Percentiles rank a stretch among this genome's conserved stretches.
phyloP scores from a whole-genome alignment of 352 stramenopile species.

The Pythium phragmitis region DNA sequence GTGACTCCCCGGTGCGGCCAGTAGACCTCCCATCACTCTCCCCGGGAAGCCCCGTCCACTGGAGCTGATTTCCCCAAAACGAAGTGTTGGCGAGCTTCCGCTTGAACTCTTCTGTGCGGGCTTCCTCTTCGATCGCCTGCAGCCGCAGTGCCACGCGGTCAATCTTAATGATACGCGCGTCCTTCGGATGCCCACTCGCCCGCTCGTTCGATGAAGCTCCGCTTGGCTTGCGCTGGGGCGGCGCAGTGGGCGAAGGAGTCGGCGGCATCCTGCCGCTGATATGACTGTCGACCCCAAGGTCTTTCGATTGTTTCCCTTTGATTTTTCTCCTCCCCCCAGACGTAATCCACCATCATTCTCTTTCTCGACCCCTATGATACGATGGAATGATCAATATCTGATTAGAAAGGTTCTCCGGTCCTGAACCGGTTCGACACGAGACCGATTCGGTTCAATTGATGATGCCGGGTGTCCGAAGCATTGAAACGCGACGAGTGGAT shows the following conservation, averaged over 20 bases:
- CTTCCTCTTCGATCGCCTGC: constrained; percentile 19
- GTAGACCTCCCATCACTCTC: not conserved
- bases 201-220: not conserved
- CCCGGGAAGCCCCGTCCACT: constrained; percentile 5
- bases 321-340: not conserved
- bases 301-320: not conserved
- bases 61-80: constrained; percentile 14
- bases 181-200: not conserved
- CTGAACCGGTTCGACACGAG: constrained; percentile 2
- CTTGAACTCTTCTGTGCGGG: constrained; percentile 2
- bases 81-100: constrained; percentile 11
- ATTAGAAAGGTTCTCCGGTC: not conserved
- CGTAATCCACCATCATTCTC: constrained; percentile 26
- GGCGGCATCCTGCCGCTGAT: constrained; percentile 4
- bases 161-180: constrained; percentile 21
- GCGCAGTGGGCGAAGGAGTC: constrained; percentile 2
- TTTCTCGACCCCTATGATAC: not conserved
- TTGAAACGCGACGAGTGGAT: constrained; percentile 27
- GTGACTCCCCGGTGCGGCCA: not conserved
- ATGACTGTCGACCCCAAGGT: not conserved
- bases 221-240: not conserved
- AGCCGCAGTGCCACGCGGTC: constrained; percentile 21
- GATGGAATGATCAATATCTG: not conserved
- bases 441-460: constrained; percentile 7
- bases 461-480: not conserved